Percentiles rank a stretch among this genome's conserved stretches.
These are phyloP conservation scores for Spiromastix sp. DNA, from an alignment of 2,329 filamentous ascomycete species.

Conservation along the genomic window DNA sequence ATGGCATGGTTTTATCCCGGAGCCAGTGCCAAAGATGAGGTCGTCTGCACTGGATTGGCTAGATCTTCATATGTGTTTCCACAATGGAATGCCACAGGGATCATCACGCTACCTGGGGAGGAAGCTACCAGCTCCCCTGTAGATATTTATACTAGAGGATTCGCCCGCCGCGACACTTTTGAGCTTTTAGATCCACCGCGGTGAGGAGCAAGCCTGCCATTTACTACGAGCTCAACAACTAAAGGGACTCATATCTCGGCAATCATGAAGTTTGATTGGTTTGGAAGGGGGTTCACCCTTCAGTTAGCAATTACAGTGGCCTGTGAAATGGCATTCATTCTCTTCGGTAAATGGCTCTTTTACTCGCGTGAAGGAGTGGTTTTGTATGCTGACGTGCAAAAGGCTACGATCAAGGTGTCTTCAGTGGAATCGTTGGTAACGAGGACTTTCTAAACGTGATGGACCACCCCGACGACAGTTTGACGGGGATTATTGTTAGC, in stretches of 20 bases:
- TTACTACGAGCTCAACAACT: too few relatives aligned
- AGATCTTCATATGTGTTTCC: too few relatives aligned
- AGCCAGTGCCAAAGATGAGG: too few relatives aligned
- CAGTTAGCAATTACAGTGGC: constrained; percentile 7
- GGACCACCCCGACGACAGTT: constrained; percentile 24
- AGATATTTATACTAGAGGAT: too few relatives aligned
- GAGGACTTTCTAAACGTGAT: constrained; percentile 35
- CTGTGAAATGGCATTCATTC: constrained; percentile 8
- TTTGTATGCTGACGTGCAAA: not conserved
- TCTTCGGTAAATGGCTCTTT: constrained; percentile 3
- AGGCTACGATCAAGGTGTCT: constrained; percentile 42
- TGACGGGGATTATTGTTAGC: constrained; percentile 34
- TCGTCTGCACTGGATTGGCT: too few relatives aligned
- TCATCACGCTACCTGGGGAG: too few relatives aligned
- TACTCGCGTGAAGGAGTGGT: not conserved
- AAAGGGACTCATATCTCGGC: not conserved
- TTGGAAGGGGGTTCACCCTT: constrained; percentile 7
- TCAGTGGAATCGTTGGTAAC: constrained; percentile 38
- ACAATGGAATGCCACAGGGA: too few relatives aligned
- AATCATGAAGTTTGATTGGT: constrained; percentile 6
- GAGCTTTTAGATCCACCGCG: too few relatives aligned
- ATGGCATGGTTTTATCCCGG: too few relatives aligned
- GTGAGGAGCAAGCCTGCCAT: too few relatives aligned
- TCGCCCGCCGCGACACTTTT: too few relatives aligned
- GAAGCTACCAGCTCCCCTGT: too few relatives aligned